A percentile compares a stretch with the other conserved stretches of the same genome.
Evolutionary conservation across 805 yeast genomes (phyloP).

Genomic region (Metschnikowia anglica): DNA sequence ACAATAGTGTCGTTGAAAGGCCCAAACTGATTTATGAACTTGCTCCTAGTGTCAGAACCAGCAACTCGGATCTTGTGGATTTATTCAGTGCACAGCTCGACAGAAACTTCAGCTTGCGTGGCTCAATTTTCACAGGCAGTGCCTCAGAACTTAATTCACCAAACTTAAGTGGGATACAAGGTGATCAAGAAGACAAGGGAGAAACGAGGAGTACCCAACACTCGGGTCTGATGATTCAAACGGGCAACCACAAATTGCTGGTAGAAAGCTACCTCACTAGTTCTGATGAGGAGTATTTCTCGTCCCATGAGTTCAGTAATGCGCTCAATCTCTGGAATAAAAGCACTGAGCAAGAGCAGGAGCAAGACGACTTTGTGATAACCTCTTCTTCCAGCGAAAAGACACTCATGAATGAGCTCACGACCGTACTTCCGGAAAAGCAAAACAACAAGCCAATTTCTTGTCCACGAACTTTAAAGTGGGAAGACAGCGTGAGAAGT

Average conservation of each 20-base stretch:
- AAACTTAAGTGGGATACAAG: not conserved
- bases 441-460: not conserved
- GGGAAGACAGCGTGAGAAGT: conserved; percentile 2
- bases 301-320: conserved; percentile 31
- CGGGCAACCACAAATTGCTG: not conserved
- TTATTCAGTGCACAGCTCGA: conserved; percentile 27
- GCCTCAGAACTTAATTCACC: not conserved
- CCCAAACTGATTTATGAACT: conserved; percentile 5
- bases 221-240: conserved; percentile 1
- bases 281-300: conserved; percentile 36
- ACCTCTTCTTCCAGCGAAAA: conserved; percentile 19
- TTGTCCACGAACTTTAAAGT: not conserved
- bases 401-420: conserved; percentile 17
- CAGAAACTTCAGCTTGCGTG: conserved; percentile 23
- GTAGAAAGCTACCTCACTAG: conserved; percentile 10
- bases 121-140: not conserved
- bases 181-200: too few species aligned
- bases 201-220: too few species aligned
- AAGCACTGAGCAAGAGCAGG: conserved; percentile 1
- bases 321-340: conserved; percentile 15
- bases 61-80: conserved; percentile 26
- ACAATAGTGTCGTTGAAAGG: not conserved
- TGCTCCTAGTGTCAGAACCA: conserved; percentile 22
- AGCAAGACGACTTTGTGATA: not conserved
- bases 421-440: not conserved